Base-by-base conservation (phyloP, 108 stramenopile species). In the Hondaea fermentalgiana region DNA sequence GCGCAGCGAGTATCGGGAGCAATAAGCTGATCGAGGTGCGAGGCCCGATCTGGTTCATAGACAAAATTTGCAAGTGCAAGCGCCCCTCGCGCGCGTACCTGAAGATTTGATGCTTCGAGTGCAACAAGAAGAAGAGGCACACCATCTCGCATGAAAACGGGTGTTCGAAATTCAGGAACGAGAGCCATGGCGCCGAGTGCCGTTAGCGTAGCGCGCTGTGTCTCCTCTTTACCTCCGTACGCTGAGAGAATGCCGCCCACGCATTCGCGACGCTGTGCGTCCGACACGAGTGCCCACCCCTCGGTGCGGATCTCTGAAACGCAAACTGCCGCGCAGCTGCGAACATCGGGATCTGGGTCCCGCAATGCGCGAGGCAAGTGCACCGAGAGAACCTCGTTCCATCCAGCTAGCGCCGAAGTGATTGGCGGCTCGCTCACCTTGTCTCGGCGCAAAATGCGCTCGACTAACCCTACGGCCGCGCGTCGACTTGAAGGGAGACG, bases 131-230 rank as follows among this genome's bases (percentile, higher is more conserved):
- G 19, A 2, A 83, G 49, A 2, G 76, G 76, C 8, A 53, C 45
- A 23, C 2, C 51, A 17, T 53, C 51, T 17, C 51, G 19, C 51
- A 83, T 21, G 51, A 53, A 83, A 17, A 45, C 51, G 4, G 12
- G 43, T 6, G 76, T 83, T 6, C 51, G 45, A 23, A 83, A 83
- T 12, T 12, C 45, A 25, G 3, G 51, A 23, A 83, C 45, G 2
- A 83, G 51, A 8, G 76, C 76, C 76, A 83, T 83, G 51, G 76
- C 45, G 76, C 76, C 51, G n/a, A 83, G 51, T 25, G 76, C 51
- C 12, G 76, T 53, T 6, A 83, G 51, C 51, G 76, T 53, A 1
- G 49, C 51, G n/a, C 76, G 45, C 76, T 83, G 76, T 17, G 76
- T 53, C n/a, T 47, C 51, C 23, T 47, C 76, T 23, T 69, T 69